Evolutionary conservation across 2,329 filamentous ascomycete species (phyloP), one percentile per base, ranked within the genome.

Genomic region (Neodidymelliopsis sp.): DNA sequence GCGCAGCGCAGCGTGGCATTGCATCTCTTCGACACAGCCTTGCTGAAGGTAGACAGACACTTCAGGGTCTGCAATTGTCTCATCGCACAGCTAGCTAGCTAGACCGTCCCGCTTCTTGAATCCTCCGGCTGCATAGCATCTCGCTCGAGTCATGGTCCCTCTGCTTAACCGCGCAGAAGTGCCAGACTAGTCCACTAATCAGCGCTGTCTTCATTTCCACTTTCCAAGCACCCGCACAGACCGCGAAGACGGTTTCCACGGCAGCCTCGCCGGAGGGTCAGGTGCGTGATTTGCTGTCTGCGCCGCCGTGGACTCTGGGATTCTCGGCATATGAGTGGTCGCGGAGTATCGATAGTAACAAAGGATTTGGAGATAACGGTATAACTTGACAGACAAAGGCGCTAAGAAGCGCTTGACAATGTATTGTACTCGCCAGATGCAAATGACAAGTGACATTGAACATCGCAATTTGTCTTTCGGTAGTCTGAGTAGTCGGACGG

Each of bases 191-290:
- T 49, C 49, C 53, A 34, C 67, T 61, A 69, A 70, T 70, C 57
- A 64, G 12, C 12, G 23, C 22, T 24, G 33, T 49, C 52, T 59
- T 58, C 51, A 68, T 69, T 70, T 69, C 67, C 66, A 66, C 65
- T 68, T 65, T 67, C 63, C 66, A 67, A 64, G 59, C 62, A 61
- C 33, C 48, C 41, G 45, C 56, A 56, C 52, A 46, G 60, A 22
- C 49, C 49, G 29, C 24, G 41, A 43, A 34, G 44, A 22, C 34
- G 43, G 53, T 57, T 49, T 50, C 50, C 54, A 50, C 40, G 44
- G 50, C 49, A 56, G 48, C 49, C 39, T 45, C 49, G 36, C 40
- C 47, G 59, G 41, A 38, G 18, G 44, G 23, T 47, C 36, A 41
- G 39, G 44, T 45, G 45, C 53, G 50, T 55, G 36, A 50, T 43